phyloP scores from a whole-genome alignment of 345 rosid species.

The Garcia nutans region DNA sequence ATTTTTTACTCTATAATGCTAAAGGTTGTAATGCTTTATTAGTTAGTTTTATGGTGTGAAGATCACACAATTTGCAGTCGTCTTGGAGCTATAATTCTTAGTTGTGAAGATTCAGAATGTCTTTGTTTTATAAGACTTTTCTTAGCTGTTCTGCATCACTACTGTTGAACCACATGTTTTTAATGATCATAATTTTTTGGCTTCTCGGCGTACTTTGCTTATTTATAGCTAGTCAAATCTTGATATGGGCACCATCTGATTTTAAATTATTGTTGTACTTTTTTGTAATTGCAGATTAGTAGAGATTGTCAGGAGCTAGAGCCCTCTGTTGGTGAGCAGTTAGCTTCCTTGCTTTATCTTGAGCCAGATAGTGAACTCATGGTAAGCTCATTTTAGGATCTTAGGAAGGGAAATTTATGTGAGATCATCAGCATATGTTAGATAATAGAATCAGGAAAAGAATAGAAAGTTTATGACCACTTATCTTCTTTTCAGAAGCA shows the following conservation, averaged over 20 bases:
- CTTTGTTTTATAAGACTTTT: background rate
- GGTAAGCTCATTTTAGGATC: constrained; percentile 47
- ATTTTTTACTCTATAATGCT: no score
- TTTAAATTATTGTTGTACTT: constrained; percentile 23
- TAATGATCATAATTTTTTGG: background rate
- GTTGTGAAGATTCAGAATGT: no score
- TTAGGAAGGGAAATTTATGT: background rate
- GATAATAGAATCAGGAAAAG: background rate
- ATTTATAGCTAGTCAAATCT: background rate
- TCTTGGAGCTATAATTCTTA: background rate
- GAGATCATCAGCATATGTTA: constrained; percentile 8
- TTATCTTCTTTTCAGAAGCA: background rate
- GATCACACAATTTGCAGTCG: background rate
- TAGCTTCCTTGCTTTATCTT: constrained; percentile 87
- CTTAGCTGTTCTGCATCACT: background rate
- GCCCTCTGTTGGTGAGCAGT: constrained; percentile 86
- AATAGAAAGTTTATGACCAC: background rate
- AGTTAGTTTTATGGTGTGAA: no score
- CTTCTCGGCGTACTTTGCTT: background rate
- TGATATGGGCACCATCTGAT: constrained; percentile 9
- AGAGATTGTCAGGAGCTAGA: constrained; percentile 99
- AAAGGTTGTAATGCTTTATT: background rate
- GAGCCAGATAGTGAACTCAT: constrained; percentile 99
- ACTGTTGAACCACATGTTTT: background rate
- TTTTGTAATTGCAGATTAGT: constrained; percentile 64